phyloP scores from a whole-genome alignment of 306 rosid species.

The Prunus salicina region DNA sequence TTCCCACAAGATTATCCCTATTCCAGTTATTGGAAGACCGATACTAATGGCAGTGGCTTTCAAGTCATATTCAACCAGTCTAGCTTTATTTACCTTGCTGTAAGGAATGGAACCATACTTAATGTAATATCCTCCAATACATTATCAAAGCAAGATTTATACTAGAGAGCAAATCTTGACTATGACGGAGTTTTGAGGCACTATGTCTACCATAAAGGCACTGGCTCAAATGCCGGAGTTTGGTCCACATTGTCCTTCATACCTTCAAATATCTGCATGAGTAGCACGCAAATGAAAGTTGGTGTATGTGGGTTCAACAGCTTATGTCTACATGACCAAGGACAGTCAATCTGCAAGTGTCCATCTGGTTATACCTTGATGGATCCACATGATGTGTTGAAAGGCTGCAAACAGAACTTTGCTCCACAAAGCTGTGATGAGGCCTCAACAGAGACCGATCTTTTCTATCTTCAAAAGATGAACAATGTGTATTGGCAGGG shows the following conservation, averaged over 20 bases:
- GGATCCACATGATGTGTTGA: conserved; percentile 17
- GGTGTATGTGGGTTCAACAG: conserved; percentile 37
- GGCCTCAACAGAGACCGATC: background rate
- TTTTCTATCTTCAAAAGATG: conserved; percentile 1
- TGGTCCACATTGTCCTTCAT: conserved; percentile 1
- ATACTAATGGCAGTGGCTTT: too few species aligned
- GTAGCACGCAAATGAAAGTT: background rate
- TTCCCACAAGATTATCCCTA: too few species aligned
- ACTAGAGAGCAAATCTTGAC: conserved; percentile 58
- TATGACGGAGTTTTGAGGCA: conserved; percentile 49
- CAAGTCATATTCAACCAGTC: conserved; percentile 30
- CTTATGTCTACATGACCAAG: conserved; percentile 10
- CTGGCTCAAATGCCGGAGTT: background rate
- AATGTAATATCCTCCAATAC: background rate
- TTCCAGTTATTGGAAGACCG: too few species aligned
- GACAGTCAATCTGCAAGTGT: conserved; percentile 8
- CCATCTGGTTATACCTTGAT: background rate
- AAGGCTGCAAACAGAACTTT: conserved; percentile 30
- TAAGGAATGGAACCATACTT: conserved; percentile 5
- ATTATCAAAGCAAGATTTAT: conserved; percentile 6
- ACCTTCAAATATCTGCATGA: conserved; percentile 32
- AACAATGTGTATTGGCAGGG: background rate
- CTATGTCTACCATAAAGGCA: conserved; percentile 33
- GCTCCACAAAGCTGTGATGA: conserved; percentile 35
- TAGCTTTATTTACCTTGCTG: conserved; percentile 28